A percentile compares a stretch with the other conserved stretches of the same genome.
Conservation (phyloP, 495 filamentous ascomycete genomes). For the Xylaria sp. region DNA sequence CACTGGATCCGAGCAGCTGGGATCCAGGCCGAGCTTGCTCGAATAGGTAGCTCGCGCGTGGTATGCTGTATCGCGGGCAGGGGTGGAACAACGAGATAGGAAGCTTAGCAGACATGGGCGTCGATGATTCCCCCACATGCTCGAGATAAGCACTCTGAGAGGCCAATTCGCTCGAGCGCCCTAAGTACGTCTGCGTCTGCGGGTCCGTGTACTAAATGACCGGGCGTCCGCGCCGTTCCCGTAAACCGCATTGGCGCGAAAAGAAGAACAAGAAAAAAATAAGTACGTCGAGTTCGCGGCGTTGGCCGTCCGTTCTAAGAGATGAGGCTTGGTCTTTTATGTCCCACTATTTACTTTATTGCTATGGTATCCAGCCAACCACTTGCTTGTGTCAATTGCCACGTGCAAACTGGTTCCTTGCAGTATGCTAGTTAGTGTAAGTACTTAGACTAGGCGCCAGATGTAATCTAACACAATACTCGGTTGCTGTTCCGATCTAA, state of each 20-base stretch:
- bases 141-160: conserved; percentile 26
- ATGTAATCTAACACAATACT: too few species aligned
- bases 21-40: conserved; percentile 13
- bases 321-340: not conserved
- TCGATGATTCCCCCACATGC: conserved; percentile 10
- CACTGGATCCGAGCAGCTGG: conserved; percentile 26
- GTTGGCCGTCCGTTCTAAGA: not conserved
- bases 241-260: not conserved
- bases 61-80: conserved; percentile 2
- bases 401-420: conserved; percentile 11
- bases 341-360: not conserved
- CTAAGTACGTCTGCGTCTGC: not conserved
- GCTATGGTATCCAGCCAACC: not conserved
- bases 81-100: conserved; percentile 16
- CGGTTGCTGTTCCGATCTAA: not conserved
- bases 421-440: too few species aligned
- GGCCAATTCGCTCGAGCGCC: conserved; percentile 21
- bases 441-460: too few species aligned
- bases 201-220: not conserved
- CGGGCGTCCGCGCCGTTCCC: not conserved
- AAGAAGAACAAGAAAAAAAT: too few species aligned
- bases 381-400: conserved; percentile 7
- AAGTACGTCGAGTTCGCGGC: not conserved
- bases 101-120: not conserved
- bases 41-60: conserved; percentile 23